Percentiles rank a stretch among this genome's conserved stretches.
Evolutionary conservation across 2,329 filamentous ascomycete genomes (phyloP).

Genomic region (Colletotrichum sp.): DNA sequence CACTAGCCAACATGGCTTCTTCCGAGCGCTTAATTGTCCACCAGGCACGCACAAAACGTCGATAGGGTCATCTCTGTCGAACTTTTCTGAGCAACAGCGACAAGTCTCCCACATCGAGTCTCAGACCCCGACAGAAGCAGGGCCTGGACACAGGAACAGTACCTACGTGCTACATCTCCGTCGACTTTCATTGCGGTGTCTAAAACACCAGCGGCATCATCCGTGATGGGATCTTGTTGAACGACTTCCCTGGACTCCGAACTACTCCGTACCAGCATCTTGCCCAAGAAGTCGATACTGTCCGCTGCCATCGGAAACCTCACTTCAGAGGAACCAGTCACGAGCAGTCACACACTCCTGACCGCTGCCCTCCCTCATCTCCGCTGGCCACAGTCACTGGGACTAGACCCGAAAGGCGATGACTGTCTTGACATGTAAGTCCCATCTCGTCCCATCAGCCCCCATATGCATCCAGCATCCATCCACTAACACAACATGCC

Average conservation of each 20-base stretch:
- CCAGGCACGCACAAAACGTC: background rate
- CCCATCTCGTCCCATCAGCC: background rate
- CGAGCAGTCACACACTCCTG: background rate
- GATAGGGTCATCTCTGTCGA: background rate
- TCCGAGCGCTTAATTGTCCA: background rate
- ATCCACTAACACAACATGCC: background rate
- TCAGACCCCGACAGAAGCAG: background rate
- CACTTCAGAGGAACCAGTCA: background rate
- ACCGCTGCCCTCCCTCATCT: background rate
- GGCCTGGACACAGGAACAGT: background rate
- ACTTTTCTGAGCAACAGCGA: background rate
- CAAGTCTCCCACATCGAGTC: background rate
- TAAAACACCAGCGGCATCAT: background rate
- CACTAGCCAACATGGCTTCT: background rate
- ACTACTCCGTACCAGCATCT: background rate
- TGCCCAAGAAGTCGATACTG: background rate
- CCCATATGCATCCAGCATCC: background rate
- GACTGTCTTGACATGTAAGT: background rate
- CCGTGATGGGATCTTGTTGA: background rate
- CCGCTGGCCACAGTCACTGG: background rate
- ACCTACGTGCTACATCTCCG: background rate
- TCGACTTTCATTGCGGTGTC: background rate
- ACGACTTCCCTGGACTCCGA: background rate
- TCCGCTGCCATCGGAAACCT: background rate
- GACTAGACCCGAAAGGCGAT: background rate